Conservation (phyloP, 2,329 filamentous ascomycete species). For the Bipolaris gigantea region DNA sequence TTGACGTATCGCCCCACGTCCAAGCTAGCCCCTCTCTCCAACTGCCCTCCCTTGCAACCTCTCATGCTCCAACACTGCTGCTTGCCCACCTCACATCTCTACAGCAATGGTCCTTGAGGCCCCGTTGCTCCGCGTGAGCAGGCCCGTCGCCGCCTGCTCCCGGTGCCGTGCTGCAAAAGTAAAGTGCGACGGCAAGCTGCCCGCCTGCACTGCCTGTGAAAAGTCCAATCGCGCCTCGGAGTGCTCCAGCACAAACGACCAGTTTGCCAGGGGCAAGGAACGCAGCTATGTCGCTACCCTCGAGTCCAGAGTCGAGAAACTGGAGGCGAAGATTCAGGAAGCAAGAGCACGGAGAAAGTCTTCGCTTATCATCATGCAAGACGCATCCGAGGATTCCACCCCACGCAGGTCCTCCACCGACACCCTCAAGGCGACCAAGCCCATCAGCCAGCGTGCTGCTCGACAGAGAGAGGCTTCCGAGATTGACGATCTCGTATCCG, state of each 20-base stretch:
- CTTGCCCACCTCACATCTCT: conserved; percentile 11
- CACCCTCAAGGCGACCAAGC: conserved; percentile 36
- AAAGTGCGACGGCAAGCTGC: conserved; percentile 96
- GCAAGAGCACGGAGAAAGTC: conserved; percentile 71
- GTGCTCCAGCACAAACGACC: conserved; percentile 92
- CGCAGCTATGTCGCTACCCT: conserved; percentile 94
- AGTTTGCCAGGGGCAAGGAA: conserved; percentile 94
- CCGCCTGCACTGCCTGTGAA: conserved; percentile 93
- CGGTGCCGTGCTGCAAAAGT: conserved; percentile 90
- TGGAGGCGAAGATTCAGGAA: conserved; percentile 72
- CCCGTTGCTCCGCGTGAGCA: conserved; percentile 70
- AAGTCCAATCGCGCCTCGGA: conserved; percentile 83
- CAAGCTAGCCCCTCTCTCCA: background rate
- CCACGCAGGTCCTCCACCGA: conserved; percentile 54
- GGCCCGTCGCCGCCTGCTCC: conserved; percentile 78
- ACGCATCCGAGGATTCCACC: conserved; percentile 54
- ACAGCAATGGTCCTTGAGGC: conserved; percentile 54
- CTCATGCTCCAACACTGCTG: conserved; percentile 1
- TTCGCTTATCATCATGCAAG: conserved; percentile 69
- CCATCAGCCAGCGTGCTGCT: conserved; percentile 46
- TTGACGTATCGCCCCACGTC: background rate
- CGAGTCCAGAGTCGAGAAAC: conserved; percentile 85
- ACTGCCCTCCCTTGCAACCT: background rate
- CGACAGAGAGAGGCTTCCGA: conserved; percentile 73
- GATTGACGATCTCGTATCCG: conserved; percentile 88